phyloP scores from a whole-genome alignment of 2,329 filamentous ascomycete genomes.

The Lanzia echinophila region DNA sequence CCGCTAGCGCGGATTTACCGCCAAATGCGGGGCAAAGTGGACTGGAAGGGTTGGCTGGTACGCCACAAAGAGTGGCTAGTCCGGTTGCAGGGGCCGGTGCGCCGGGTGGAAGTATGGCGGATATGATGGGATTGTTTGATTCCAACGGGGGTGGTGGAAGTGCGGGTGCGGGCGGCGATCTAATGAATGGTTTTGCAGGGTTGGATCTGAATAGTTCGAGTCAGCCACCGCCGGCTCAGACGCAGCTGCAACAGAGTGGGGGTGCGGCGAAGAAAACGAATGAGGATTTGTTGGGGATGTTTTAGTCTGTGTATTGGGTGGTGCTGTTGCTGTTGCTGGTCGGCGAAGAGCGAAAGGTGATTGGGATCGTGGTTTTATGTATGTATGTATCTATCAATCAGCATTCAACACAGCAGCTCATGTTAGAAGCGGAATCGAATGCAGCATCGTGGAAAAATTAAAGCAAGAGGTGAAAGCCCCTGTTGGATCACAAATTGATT shows the following conservation, averaged over 20 bases:
- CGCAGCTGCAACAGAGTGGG: conserved; percentile 41
- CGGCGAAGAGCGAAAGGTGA: neutral
- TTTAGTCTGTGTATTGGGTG: conserved; percentile 32
- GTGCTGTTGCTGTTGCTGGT: neutral
- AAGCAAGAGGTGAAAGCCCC: no score
- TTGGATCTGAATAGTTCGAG: conserved; percentile 65
- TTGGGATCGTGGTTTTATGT: neutral
- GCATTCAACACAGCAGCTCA: neutral
- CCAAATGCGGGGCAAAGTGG: conserved; percentile 43
- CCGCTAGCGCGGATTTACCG: conserved; percentile 72
- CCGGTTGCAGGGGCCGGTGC: conserved; percentile 40
- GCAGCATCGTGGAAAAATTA: no score
- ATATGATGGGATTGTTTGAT: conserved; percentile 69
- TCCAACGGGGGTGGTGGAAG: conserved; percentile 23
- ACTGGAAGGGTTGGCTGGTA: conserved; percentile 51
- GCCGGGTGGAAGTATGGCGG: conserved; percentile 60
- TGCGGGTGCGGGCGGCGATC: conserved; percentile 23
- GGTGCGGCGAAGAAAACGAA: conserved; percentile 41
- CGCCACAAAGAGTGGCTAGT: conserved; percentile 62
- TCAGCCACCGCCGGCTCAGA: conserved; percentile 57
- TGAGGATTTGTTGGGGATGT: conserved; percentile 55
- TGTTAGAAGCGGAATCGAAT: no score
- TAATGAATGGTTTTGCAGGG: conserved; percentile 75
- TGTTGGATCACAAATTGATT: no score
- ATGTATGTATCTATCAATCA: neutral